Evolutionary conservation across 2,329 filamentous ascomycete genomes (phyloP), one percentile per base, ranked within the genome.

Genomic region (Epichloe glyceriae): DNA sequence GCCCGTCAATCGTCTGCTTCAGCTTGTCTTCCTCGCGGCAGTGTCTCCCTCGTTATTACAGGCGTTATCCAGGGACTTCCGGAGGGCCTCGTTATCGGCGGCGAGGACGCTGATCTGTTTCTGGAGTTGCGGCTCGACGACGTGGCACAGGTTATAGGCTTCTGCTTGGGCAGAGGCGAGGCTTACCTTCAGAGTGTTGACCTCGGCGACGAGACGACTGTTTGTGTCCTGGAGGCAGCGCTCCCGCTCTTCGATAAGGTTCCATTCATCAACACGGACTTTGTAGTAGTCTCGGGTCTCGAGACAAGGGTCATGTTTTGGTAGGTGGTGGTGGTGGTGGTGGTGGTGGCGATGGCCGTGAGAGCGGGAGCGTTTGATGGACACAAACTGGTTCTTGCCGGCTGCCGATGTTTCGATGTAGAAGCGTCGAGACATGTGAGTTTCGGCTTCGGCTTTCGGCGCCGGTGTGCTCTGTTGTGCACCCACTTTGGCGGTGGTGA

Each of bases 71-170:
- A 67, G 53, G 6, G 64, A 62, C n/a, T 62, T 64, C 12, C 69
- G 65, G 5, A 74, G 63, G 7, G 63, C 60, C 15, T 63, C 59
- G 54, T 73, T 73, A 34, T 73, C 69, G 15, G 62, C 62, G 3
- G 58, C 54, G 4, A 74, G 64, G 10, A 60, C 54, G 35, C 57
- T 59, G 49, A 71, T 61, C 52, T 69, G 64, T n/a, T 58, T 60
- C 52, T 69, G 62, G 2, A 73, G 63, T 40, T 67, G 58, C 1
- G 66, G 65, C 5, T 70, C 56, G 52, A 65, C 60, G 53, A 61
- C 58, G 22, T 62, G 58, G 26, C 56, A 51, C 5, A 69, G 58
- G 22, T 64, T 61, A 37, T 67, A 63, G 26, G 61, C 58, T 35
- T 72, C 70, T 30, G 60, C 58, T 44, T 70, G 61, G 20, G 65